Conservation (phyloP, 2,329 filamentous ascomycete species). For the Cladophialophora immunda region DNA sequence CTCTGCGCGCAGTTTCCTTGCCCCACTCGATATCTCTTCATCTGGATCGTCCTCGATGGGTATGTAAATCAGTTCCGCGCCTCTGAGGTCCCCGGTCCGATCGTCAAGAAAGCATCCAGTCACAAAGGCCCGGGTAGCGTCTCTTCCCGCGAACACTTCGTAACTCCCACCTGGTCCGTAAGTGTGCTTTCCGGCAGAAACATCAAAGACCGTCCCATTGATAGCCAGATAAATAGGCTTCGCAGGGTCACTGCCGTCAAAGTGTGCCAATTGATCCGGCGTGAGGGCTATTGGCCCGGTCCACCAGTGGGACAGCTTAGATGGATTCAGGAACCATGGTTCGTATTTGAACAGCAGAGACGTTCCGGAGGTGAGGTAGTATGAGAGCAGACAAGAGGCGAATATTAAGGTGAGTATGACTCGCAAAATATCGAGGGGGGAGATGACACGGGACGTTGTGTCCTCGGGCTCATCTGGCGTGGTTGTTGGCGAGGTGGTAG, state of each 20-base stretch:
- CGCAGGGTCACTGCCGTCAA: slow-evolving; percentile 77
- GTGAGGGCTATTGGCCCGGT: slow-evolving; percentile 74
- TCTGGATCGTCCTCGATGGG: slow-evolving; percentile 73
- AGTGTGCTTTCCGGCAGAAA: slow-evolving; percentile 61
- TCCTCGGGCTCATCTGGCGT: slow-evolving; percentile 33
- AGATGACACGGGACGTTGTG: slow-evolving; percentile 46
- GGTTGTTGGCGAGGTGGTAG: not conserved
- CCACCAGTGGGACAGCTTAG: slow-evolving; percentile 67
- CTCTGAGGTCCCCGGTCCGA: slow-evolving; percentile 81
- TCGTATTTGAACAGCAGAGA: slow-evolving; percentile 74
- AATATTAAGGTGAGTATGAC: slow-evolving; percentile 72
- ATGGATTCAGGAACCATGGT: slow-evolving; percentile 68
- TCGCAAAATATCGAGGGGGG: slow-evolving; percentile 71
- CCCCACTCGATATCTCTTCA: slow-evolving; percentile 47
- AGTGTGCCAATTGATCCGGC: slow-evolving; percentile 74
- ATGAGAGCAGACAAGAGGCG: slow-evolving; percentile 75
- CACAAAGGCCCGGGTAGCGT: slow-evolving; percentile 87
- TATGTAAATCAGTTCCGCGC: slow-evolving; percentile 84
- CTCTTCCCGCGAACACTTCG: slow-evolving; percentile 82
- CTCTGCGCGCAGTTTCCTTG: slow-evolving; percentile 63
- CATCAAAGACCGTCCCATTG: slow-evolving; percentile 73
- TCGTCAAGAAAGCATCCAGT: slow-evolving; percentile 93
- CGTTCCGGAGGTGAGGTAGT: slow-evolving; percentile 76
- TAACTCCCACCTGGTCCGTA: slow-evolving; percentile 90
- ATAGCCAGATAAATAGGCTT: slow-evolving; percentile 91